Percentiles rank a stretch among this genome's conserved stretches.
Evolutionary conservation across 441 rosid genomes (phyloP).

Genomic region (Corymbia calophylla): DNA sequence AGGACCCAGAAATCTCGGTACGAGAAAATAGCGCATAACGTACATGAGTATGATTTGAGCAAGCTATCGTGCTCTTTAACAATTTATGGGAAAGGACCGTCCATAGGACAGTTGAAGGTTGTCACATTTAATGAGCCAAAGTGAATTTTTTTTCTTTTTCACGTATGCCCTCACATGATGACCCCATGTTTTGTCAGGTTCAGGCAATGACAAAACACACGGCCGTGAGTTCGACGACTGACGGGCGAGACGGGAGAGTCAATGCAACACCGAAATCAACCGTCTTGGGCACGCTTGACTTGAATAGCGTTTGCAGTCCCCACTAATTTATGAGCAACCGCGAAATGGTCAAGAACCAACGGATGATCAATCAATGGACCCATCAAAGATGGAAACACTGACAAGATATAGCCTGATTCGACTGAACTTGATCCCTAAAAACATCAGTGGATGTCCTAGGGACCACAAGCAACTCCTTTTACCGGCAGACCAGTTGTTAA

Average conservation of each 20-base stretch:
- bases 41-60: background rate
- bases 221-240: background rate
- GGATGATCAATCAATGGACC: background rate
- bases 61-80: background rate
- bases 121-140: background rate
- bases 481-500: background rate
- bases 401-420: background rate
- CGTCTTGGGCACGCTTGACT: background rate
- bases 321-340: background rate
- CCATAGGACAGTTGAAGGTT: background rate
- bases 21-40: background rate
- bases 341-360: background rate
- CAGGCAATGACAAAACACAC: background rate
- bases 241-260: background rate
- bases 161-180: background rate
- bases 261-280: background rate
- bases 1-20: rapidly evolving
- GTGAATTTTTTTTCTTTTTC: background rate
- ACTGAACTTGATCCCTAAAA: background rate
- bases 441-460: background rate
- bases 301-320: background rate
- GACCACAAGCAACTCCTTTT: background rate
- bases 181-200: background rate
- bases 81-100: background rate
- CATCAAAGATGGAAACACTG: background rate